Evolutionary conservation across 2,329 filamentous ascomycete species (phyloP), one percentile per base, ranked within the genome.

Genomic region (Colletotrichum filicis): DNA sequence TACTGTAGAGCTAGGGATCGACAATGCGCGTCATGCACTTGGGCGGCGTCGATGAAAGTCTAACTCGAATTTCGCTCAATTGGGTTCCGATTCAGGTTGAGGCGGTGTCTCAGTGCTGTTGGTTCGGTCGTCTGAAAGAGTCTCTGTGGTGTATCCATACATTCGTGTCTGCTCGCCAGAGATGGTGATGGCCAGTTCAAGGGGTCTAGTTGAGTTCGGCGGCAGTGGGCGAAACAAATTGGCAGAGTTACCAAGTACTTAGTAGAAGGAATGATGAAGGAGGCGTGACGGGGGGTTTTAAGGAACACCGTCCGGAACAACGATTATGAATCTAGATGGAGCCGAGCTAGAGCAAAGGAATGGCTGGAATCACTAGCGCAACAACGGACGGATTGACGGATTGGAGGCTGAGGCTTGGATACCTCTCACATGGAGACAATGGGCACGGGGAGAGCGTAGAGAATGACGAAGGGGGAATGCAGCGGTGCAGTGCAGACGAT

Each of bases 281-380:
- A 68, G 52, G 58, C 28, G 58, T 37, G 32, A 53, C n/a, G 24
- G 12, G 28, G 37, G 26, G 55, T 49, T 37, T 65, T 71, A 66
- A 62, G 57, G 28, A 62, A 35, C 19, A 35, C n/a, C 8, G 64
- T 24, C 26, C 28, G 65, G 42, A 49, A 52, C 57, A 68, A 22
- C 14, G 19, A 30, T 58, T 22, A 59, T 22, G n/a, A 58, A 30
- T 24, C 16, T 52, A 62, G 35, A 16, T 32, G 32, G 46, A 37
- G 49, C 32, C 35, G 14, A 19, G 37, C 53, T 56, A 32, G 57
- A 37, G 57, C 32, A 58, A 58, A 14, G 64, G 64, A 58, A 68
- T 68, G 69, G 69, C 24, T 37, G 69, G 57, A 32, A 12, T 42
- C 24, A n/a, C 46, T 71, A 68, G 69, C 64, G 65, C 49, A 57